phyloP scores from a whole-genome alignment of 768 basidiomycete genomes.

The Filobasidium wieringae region DNA sequence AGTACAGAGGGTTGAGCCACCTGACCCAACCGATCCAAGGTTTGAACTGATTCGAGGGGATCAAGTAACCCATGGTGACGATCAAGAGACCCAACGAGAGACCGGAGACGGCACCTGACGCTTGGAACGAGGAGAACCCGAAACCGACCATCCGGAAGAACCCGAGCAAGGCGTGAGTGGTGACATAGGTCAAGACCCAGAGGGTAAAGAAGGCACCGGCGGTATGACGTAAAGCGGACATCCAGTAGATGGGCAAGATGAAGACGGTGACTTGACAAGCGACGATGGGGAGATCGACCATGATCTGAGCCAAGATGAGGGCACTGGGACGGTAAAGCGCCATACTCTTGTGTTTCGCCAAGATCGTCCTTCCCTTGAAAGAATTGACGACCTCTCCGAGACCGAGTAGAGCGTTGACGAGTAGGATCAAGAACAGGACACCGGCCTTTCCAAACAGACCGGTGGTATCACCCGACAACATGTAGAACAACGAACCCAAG shows the following conservation, averaged over 20 bases:
- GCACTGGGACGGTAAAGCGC: constrained; percentile 38
- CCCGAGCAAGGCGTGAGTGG: constrained; percentile 20
- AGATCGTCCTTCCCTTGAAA: constrained; percentile 33
- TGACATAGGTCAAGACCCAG: constrained; percentile 24
- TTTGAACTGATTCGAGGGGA: neutral
- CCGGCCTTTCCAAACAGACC: constrained; percentile 11
- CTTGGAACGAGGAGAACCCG: constrained; percentile 19
- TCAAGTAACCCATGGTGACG: constrained; percentile 6
- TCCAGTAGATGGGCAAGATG: constrained; percentile 33
- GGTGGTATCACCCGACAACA: constrained; percentile 10
- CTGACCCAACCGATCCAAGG: constrained; percentile 8
- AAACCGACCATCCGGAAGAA: constrained; percentile 25
- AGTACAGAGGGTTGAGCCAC: constrained; percentile 9
- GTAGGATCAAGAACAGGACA: constrained; percentile 16
- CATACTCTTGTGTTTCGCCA: constrained; percentile 35
- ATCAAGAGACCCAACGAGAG: neutral
- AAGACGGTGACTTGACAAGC: constrained; percentile 20
- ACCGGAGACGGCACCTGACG: constrained; percentile 26
- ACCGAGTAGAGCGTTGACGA: constrained; percentile 10
- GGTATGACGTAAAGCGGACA: constrained; percentile 20
- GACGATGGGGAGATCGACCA: constrained; percentile 42
- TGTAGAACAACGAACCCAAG: constrained; percentile 22
- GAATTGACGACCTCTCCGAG: constrained; percentile 31
- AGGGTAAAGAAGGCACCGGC: constrained; percentile 28
- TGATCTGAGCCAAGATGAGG: constrained; percentile 41